Base-by-base conservation (phyloP, 2,329 filamentous ascomycete genomes). In the Stagonosporopsis cucurbitacearum region DNA sequence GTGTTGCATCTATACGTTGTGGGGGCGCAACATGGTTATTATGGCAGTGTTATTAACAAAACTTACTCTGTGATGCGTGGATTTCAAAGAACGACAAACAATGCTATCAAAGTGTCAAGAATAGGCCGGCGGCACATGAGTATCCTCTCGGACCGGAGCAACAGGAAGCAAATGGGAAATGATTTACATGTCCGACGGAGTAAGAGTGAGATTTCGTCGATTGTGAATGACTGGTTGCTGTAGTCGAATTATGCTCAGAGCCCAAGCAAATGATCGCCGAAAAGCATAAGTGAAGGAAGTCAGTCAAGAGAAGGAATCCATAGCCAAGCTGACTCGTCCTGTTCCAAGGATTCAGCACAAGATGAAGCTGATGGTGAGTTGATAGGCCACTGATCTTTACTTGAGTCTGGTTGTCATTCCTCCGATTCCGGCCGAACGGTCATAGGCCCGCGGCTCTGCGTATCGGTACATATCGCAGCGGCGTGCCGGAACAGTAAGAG, bases 361-460 rank as follows among this genome's bases (percentile, higher is more conserved):
- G 32, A 43, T 42, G 43, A 40, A 28, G 19, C 48, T 22, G 48
- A 36, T 32, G 55, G 48, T 49, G 57, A 50, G 50, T 55, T 50
- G 63, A 65, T 64, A 66, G 62, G 58, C 54, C 45, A 48, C 25
- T 41, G 45, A 39, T 54, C 54, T 53, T 65, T 63, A 68, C 65
- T 64, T 55, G 58, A 64, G 60, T 57, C 55, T 46, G 60, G 54
- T 58, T 58, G 63, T 66, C 61, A 68, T 54, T 57, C 57, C 61
- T 67, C 68, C 68, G 67, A 69, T 58, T 61, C 63, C 67, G 68
- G 69, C 56, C 45, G 63, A 46, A 41, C 46, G 50, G 54, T 52
- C 40, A 65, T 67, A 67, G 64, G 63, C 22, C 42, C 54, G 62
- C 50, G 64, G 57, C 49, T 44, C 43, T 41, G 53, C 48, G 54